Percentiles rank a stretch among this genome's conserved stretches.
phyloP scores from a whole-genome alignment of 441 rosid species.

The Adansonia rubrostipa region DNA sequence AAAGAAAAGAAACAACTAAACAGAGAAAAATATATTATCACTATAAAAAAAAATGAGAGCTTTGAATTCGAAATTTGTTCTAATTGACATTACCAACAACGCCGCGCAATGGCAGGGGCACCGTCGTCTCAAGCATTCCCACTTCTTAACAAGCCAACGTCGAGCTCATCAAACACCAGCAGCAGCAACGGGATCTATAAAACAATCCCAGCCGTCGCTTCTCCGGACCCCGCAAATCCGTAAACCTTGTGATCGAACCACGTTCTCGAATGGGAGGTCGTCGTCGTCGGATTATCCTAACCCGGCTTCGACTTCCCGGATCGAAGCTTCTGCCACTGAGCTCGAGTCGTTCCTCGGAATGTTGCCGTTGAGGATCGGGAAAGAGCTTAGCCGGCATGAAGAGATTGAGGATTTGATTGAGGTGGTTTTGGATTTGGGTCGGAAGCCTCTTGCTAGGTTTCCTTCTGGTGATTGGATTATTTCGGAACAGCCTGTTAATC shows the following conservation, averaged over 20 bases:
- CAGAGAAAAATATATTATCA: neutral
- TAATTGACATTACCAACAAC: constrained; percentile 65
- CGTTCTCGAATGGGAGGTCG: constrained; percentile 42
- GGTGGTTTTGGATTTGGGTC: constrained; percentile 90
- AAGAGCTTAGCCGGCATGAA: constrained; percentile 53
- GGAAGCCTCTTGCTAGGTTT: constrained; percentile 88
- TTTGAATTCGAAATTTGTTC: constrained; percentile 59
- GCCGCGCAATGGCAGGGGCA: constrained; percentile 47
- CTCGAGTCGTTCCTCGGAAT: constrained; percentile 70
- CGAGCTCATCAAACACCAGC: constrained; percentile 46
- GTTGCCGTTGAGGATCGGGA: constrained; percentile 67
- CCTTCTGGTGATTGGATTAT: constrained; percentile 94
- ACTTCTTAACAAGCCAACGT: constrained; percentile 45
- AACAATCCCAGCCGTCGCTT: constrained; percentile 42
- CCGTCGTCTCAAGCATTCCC: constrained; percentile 34
- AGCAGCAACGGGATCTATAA: constrained; percentile 41
- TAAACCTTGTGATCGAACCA: constrained; percentile 53
- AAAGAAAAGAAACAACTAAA: neutral
- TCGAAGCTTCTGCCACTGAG: constrained; percentile 45
- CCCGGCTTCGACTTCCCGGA: constrained; percentile 36
- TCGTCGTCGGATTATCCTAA: constrained; percentile 37
- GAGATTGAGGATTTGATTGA: constrained; percentile 75
- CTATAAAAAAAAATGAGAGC: constrained; percentile 45
- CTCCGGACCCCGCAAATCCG: constrained; percentile 54
- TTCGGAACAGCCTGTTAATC: constrained; percentile 64